Conservation (phyloP, 805 yeast species). For the Tetrapisispora nanseiensis region DNA sequence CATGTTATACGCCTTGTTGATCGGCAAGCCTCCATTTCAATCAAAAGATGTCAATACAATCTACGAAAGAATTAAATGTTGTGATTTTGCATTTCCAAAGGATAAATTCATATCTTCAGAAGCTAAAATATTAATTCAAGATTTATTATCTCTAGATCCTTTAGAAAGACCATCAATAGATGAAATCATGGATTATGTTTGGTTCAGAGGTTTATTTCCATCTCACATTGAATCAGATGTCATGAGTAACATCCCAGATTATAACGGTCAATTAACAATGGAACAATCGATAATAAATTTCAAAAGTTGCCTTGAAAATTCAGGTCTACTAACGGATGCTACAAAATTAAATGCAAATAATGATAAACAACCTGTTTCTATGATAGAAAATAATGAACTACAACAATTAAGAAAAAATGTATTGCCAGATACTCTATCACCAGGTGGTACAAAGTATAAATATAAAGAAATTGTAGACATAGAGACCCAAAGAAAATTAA, state of each 20-base stretch:
- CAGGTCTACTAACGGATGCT: constrained; percentile 42
- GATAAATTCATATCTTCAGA: constrained; percentile 51
- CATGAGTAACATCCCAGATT: constrained; percentile 47
- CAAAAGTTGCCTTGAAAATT: constrained; percentile 46
- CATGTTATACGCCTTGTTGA: constrained; percentile 79
- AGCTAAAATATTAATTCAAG: constrained; percentile 58
- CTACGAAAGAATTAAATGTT: constrained; percentile 76
- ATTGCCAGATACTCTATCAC: constrained; percentile 83
- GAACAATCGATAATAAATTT: constrained; percentile 58
- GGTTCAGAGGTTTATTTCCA: constrained; percentile 83
- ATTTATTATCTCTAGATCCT: constrained; percentile 67
- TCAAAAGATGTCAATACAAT: constrained; percentile 82
- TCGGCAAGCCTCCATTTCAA: constrained; percentile 93
- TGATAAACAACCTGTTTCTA: constrained; percentile 4
- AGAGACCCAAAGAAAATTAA: constrained; percentile 27
- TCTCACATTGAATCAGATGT: constrained; percentile 40
- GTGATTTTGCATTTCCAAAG: constrained; percentile 73
- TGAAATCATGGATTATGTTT: constrained; percentile 65
- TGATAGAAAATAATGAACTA: constrained; percentile 1
- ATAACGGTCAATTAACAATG: constrained; percentile 46
- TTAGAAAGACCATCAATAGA: constrained; percentile 65
- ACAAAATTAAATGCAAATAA: neutral
- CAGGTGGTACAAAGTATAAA: constrained; percentile 81
- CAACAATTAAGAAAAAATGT: constrained; percentile 20
- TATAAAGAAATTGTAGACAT: constrained; percentile 59